A percentile compares a stretch with the other conserved stretches of the same genome.
Evolutionary conservation across 257 asterid species (phyloP).

Genomic region (Nicotiana attenuata): DNA sequence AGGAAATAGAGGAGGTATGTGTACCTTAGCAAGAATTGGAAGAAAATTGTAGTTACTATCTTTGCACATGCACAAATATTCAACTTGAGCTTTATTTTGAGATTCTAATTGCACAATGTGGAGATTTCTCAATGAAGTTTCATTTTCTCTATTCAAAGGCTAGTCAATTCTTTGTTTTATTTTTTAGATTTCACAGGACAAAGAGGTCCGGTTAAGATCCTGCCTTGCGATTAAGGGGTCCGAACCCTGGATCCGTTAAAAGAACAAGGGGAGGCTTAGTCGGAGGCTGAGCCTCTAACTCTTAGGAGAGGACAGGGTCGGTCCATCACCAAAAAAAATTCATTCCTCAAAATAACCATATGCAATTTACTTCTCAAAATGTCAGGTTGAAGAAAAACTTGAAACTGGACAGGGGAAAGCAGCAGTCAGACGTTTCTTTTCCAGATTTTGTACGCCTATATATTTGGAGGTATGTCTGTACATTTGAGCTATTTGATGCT

Average conservation of each 20-base stretch:
- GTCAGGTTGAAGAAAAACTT: slow-evolving; percentile 80
- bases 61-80: no score
- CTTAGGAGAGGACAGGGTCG: no score
- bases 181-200: background rate
- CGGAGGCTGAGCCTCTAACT: no score
- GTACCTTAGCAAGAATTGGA: background rate
- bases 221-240: no score
- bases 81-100: no score
- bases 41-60: background rate
- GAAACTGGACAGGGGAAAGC: slow-evolving; percentile 82
- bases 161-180: background rate
- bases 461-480: slow-evolving; percentile 58
- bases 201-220: background rate
- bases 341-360: no score
- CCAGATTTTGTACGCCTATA: slow-evolving; percentile 81
- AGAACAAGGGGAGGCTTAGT: no score
- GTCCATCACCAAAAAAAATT: no score
- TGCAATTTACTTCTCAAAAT: no score
- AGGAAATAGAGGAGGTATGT: slow-evolving; percentile 87
- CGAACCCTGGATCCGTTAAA: no score
- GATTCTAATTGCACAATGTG: background rate
- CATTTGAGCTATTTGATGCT: background rate
- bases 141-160: background rate
- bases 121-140: background rate
- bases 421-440: slow-evolving; percentile 53